Evolutionary conservation across 345 rosid genomes (phyloP), one percentile per base, ranked within the genome.

Genomic region (Aquilaria malaccensis): DNA sequence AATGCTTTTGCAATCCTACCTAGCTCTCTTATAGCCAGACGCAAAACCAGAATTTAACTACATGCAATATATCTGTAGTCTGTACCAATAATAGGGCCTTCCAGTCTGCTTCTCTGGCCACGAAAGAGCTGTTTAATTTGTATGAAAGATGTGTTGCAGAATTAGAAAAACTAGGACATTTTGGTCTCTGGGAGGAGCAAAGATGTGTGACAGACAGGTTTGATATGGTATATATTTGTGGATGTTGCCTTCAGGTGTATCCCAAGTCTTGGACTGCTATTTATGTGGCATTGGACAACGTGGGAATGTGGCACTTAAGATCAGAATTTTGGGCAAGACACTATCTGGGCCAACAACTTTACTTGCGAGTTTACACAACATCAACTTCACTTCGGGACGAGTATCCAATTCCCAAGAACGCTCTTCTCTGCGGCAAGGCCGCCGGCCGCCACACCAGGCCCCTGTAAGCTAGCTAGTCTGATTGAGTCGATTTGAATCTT

Each of bases 241-340:
- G 43, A 4, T 50, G 59, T 11, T 54, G 7, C 45, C 0, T 59
- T 69, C 85, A 93, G 99, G 99, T 90, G 0, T 94, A 90, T 69
- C 99, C 97, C 2, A 76, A 66, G 0, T 80, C 97, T 56, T 94
- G 99, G 99, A 82, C 91, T 0, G 97, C 99, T 0, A 83, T 94
- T 51, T 85, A 88, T 56, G 76, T 94, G 30, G 82, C 99, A 48
- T 79, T 94, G 0, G 99, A 94, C 77, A 94, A 94, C 22, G 99
- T 83, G 15, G 99, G 99, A 3, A 90, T 90, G 99, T 94, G 99
- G 99, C 80, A 94, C 84, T 3, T 94, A 58, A 83, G 99, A 72
- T 58, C 96, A 0, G 99, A 94, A 73, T 80, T 81, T 22, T 94
- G 97, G 99, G 99, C 95, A 10, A 73, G 97, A 22, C 98, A 85